These are phyloP conservation scores for Aspergillus kassunensis DNA, from an alignment of 495 filamentous ascomycete genomes.

Conservation along the genomic window DNA sequence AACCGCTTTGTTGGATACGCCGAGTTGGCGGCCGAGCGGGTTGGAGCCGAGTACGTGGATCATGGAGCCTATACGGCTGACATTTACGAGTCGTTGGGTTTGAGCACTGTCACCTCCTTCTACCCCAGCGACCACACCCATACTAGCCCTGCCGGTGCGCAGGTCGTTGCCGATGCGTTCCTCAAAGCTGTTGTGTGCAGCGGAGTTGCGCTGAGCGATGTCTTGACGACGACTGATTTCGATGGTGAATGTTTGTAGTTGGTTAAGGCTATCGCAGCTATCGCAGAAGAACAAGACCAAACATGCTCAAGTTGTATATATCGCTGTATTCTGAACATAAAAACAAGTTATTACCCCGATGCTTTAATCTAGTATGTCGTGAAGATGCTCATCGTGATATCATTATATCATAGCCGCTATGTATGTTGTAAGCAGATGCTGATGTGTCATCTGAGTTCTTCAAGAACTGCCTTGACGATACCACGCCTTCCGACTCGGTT, in stretches of 20 bases:
- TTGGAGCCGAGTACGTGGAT: conserved; percentile 53
- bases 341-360: background rate
- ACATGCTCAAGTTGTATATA: background rate
- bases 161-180: conserved; percentile 57
- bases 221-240: conserved; percentile 28
- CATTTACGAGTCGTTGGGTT: conserved; percentile 46
- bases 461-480: conserved; percentile 44
- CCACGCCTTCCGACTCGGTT: conserved; percentile 45
- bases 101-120: conserved; percentile 42
- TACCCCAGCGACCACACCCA: conserved; percentile 65
- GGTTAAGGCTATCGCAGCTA: background rate
- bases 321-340: background rate
- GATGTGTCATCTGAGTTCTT: conserved; percentile 16
- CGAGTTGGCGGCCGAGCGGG: conserved; percentile 42
- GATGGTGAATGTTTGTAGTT: conserved; percentile 28
- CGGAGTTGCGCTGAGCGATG: conserved; percentile 30
- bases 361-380: background rate
- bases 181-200: conserved; percentile 54
- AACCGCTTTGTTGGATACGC: conserved; percentile 58
- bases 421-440: background rate
- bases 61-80: conserved; percentile 55
- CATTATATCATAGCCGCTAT: conserved; percentile 2
- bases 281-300: background rate
- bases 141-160: conserved; percentile 55
- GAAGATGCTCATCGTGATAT: background rate